phyloP scores from a whole-genome alignment of 176 grass and related monocot species.

The Rhynchospora pubera region DNA sequence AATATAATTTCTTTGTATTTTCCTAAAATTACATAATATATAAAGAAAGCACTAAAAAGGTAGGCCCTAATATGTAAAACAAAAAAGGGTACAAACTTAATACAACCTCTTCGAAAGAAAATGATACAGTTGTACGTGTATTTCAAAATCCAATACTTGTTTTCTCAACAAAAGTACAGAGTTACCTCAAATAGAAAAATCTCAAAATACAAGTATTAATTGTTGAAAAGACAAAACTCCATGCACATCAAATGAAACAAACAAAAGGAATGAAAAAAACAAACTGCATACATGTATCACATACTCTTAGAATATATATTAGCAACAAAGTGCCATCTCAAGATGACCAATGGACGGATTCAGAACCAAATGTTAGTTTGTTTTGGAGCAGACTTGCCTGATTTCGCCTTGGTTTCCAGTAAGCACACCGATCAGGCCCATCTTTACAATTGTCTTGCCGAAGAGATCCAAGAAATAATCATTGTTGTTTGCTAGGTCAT shows the following conservation, averaged over 20 bases:
- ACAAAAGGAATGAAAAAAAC: not conserved
- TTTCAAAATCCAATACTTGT: no score
- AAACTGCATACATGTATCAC: not conserved
- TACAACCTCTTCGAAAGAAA: no score
- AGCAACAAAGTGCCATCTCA: no score
- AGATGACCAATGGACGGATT: no score
- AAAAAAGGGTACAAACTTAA: no score
- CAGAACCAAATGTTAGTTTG: not conserved
- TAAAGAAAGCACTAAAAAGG: no score
- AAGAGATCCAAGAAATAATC: slow-evolving; percentile 24
- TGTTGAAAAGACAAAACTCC: not conserved
- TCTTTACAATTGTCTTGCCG: slow-evolving; percentile 20
- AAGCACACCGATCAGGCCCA: slow-evolving; percentile 21
- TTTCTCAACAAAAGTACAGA: not conserved
- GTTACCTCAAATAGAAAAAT: not conserved
- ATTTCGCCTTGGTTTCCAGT: slow-evolving; percentile 33
- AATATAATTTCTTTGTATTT: no score
- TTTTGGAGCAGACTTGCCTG: slow-evolving; percentile 14
- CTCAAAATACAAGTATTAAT: not conserved
- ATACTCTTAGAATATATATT: not conserved
- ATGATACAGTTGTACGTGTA: no score
- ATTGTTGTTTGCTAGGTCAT: slow-evolving; percentile 4
- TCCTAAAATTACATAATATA: no score
- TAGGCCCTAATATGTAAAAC: no score
- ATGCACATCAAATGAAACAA: not conserved